phyloP scores from a whole-genome alignment of 768 basidiomycete species.

The Tulasnella sp. region DNA sequence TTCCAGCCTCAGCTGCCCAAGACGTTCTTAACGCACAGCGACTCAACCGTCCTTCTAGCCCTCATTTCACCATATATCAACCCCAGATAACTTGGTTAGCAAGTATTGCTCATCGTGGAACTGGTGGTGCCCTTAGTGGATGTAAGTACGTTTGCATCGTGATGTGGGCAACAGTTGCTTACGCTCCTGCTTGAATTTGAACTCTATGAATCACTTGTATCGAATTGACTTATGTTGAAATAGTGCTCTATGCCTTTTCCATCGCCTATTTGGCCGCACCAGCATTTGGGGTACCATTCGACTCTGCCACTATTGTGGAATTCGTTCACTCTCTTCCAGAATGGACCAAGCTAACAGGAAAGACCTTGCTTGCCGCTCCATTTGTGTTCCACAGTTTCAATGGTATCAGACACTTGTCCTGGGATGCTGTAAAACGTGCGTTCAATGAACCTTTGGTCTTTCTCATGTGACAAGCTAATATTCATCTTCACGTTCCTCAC shows the following conservation, averaged over 20 bases:
- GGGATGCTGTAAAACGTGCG: constrained; percentile 86
- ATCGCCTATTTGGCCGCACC: constrained; percentile 78
- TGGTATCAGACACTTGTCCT: constrained; percentile 77
- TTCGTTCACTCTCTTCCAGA: constrained; percentile 58
- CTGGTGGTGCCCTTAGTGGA: constrained; percentile 66
- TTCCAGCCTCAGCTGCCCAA: constrained; percentile 41
- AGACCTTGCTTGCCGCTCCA: constrained; percentile 67
- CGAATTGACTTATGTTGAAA: background rate
- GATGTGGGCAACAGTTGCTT: background rate
- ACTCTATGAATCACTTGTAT: constrained; percentile 2
- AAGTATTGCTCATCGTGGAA: constrained; percentile 79
- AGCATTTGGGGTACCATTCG: constrained; percentile 46
- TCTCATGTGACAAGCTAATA: background rate
- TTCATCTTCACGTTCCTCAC: background rate
- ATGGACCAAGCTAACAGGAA: constrained; percentile 60
- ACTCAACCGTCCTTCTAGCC: constrained; percentile 74
- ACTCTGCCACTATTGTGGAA: constrained; percentile 64
- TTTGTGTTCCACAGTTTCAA: constrained; percentile 88
- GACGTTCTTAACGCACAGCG: constrained; percentile 77
- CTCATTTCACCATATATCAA: constrained; percentile 95
- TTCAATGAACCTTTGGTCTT: too few relatives aligned
- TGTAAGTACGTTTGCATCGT: constrained; percentile 31
- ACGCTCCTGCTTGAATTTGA: constrained; percentile 10
- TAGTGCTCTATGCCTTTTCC: constrained; percentile 80
- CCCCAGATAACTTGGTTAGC: constrained; percentile 82